phyloP scores from a whole-genome alignment of 306 rosid genomes.

The Acacia crassicarpa region DNA sequence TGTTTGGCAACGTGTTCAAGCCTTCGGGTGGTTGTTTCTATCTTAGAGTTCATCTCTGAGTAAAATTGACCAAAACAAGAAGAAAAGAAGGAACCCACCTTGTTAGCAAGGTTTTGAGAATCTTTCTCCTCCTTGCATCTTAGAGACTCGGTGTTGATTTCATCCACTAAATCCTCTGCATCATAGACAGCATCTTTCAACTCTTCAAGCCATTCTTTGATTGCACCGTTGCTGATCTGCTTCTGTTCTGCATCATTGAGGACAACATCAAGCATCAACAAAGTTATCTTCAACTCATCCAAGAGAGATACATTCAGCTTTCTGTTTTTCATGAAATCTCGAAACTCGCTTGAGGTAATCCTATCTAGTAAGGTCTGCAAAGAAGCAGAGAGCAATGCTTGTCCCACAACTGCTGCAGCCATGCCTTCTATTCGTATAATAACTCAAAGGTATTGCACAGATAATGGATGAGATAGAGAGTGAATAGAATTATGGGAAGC shows the following conservation, averaged over 20 bases:
- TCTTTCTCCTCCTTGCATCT: not conserved
- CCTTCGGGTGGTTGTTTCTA: constrained; percentile 31
- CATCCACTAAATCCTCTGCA: constrained; percentile 23
- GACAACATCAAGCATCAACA: constrained; percentile 13
- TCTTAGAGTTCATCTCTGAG: constrained; percentile 31
- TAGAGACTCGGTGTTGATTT: constrained; percentile 10
- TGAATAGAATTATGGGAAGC: not conserved
- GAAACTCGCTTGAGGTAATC: not conserved
- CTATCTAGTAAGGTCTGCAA: not conserved
- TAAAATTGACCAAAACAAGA: constrained; percentile 21
- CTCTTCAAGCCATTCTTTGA: constrained; percentile 31
- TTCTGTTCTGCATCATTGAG: constrained; percentile 33
- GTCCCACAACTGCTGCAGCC: not conserved
- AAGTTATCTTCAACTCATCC: constrained; percentile 6
- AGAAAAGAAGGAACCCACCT: constrained; percentile 29
- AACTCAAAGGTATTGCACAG: not conserved
- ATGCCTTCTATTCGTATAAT: not conserved
- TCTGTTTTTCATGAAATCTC: constrained; percentile 4
- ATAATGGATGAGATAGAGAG: not conserved
- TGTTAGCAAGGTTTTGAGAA: not conserved
- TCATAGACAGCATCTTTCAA: constrained; percentile 8
- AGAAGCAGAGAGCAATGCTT: constrained; percentile 21
- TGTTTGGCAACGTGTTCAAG: constrained; percentile 38
- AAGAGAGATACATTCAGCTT: constrained; percentile 7
- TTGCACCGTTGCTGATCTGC: not conserved